phyloP scores from a whole-genome alignment of 2,329 filamentous ascomycete species.

The Thelonectria discophora region DNA sequence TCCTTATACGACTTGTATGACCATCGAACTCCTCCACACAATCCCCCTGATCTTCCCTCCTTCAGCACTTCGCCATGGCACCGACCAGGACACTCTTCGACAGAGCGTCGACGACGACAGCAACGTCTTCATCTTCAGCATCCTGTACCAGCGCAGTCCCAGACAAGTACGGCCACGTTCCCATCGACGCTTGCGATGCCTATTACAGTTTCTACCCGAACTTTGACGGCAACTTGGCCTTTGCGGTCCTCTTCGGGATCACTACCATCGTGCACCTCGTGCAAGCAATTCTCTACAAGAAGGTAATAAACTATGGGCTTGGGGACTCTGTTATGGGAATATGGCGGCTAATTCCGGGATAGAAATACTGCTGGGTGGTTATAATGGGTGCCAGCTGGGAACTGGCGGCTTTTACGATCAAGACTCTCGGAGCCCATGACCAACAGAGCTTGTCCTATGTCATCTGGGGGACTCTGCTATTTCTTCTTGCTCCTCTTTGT shows the following conservation, averaged over 20 bases:
- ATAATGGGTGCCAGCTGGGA: constrained; percentile 53
- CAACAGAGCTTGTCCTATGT: constrained; percentile 49
- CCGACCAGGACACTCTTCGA: constrained; percentile 30
- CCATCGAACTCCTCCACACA: not conserved
- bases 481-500: constrained; percentile 55
- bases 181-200: constrained; percentile 45
- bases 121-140: constrained; percentile 41
- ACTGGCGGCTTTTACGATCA: constrained; percentile 49
- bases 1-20: not conserved
- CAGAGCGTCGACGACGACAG: constrained; percentile 41
- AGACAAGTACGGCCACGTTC: constrained; percentile 45
- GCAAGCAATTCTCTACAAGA: constrained; percentile 45
- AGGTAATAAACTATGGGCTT: constrained; percentile 31
- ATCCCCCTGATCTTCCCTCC: not conserved
- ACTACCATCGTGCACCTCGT: constrained; percentile 41
- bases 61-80: constrained; percentile 30
- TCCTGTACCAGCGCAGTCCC: constrained; percentile 48
- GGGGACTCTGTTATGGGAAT: not conserved
- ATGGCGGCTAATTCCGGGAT: constrained; percentile 2
- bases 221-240: constrained; percentile 47
- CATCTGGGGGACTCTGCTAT: constrained; percentile 47
- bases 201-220: constrained; percentile 46
- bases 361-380: constrained; percentile 51
- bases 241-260: constrained; percentile 45
- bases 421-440: constrained; percentile 47